A percentile compares a stretch with the other conserved stretches of the same genome.
Evolutionary conservation across 805 yeast species (phyloP).

Genomic region (Nakazawaea ishiwadae): DNA sequence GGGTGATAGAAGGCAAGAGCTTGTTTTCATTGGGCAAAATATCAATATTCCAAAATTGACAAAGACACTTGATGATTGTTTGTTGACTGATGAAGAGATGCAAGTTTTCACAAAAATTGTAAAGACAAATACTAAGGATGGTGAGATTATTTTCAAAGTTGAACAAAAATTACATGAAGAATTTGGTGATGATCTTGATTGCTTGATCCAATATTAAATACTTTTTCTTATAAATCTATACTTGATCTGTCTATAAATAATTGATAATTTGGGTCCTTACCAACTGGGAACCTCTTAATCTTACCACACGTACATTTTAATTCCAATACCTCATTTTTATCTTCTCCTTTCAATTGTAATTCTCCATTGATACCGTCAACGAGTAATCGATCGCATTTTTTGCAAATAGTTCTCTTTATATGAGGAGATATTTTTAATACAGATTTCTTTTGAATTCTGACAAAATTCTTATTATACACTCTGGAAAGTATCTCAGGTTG

Average conservation of each 20-base stretch:
- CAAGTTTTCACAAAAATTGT: no score
- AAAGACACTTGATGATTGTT: no score
- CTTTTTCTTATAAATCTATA: background rate
- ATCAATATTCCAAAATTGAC: no score
- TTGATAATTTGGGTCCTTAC: constrained; percentile 43
- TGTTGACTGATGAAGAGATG: no score
- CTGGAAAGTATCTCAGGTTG: constrained; percentile 45
- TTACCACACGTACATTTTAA: constrained; percentile 50
- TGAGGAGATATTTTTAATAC: constrained; percentile 61
- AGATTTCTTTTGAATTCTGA: constrained; percentile 59
- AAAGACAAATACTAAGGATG: no score
- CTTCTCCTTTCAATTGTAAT: constrained; percentile 21
- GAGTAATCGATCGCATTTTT: constrained; percentile 50
- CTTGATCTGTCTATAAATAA: constrained; percentile 28
- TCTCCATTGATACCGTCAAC: constrained; percentile 40
- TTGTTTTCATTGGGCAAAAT: no score
- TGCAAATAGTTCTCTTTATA: constrained; percentile 67
- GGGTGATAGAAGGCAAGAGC: no score
- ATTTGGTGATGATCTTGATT: no score
- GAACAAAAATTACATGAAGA: no score
- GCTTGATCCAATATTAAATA: background rate
- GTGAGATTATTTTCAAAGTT: no score
- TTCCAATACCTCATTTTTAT: constrained; percentile 41
- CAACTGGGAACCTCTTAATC: constrained; percentile 57
- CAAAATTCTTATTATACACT: constrained; percentile 49